Conservation (phyloP, 192 early-diverging fungal species). For the Mortierella hygrophila region DNA sequence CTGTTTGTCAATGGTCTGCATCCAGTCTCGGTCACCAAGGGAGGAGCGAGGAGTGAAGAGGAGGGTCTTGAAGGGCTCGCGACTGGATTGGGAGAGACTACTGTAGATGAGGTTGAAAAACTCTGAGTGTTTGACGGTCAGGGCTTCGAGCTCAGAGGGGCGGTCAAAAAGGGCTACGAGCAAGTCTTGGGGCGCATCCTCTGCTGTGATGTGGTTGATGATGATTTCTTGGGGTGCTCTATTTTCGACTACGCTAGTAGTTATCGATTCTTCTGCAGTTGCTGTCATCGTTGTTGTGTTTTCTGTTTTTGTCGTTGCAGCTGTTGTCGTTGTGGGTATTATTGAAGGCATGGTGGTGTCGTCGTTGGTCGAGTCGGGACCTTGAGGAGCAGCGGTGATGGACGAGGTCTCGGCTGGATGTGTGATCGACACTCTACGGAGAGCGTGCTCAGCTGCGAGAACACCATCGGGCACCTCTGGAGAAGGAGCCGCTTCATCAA, state of each 20-base stretch:
- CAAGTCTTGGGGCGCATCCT: constrained; percentile 33
- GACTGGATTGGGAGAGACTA: constrained; percentile 8
- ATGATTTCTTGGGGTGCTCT: constrained; percentile 25
- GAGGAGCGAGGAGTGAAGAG: constrained; percentile 20
- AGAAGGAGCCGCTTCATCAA: neutral
- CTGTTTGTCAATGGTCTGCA: constrained; percentile 12
- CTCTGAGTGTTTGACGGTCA: constrained; percentile 44
- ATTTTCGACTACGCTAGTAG: neutral
- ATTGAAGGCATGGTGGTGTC: too few species aligned
- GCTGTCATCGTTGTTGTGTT: neutral
- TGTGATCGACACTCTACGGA: constrained; percentile 39
- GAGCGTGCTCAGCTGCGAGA: constrained; percentile 10
- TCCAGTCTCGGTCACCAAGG: constrained; percentile 37
- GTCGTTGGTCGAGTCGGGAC: too few species aligned
- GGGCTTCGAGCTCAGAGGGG: constrained; percentile 39
- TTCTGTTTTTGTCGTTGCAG: neutral
- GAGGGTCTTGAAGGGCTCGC: constrained; percentile 17
- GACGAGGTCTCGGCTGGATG: neutral
- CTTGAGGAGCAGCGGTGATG: neutral
- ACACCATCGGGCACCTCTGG: neutral
- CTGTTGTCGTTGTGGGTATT: neutral
- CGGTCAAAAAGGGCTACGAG: constrained; percentile 44
- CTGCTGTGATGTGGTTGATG: constrained; percentile 20
- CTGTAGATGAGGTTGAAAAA: constrained; percentile 35
- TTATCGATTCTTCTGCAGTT: neutral